A percentile compares a stretch with the other conserved stretches of the same genome.
Conservation (phyloP, 1,139 yeast species). For the Yamadazyma siamensis region DNA sequence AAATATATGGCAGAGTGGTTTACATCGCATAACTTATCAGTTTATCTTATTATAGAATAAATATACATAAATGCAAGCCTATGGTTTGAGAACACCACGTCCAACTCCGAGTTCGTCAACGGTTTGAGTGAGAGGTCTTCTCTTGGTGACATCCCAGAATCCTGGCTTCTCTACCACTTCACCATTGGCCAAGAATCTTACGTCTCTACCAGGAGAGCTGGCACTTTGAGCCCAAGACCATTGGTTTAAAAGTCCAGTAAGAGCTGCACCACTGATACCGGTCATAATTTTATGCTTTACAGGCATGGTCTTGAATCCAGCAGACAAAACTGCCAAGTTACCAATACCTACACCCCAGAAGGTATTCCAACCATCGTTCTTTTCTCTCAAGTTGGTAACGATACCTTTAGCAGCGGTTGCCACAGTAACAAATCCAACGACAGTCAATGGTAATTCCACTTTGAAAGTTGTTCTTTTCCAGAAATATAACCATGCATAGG, state of each 20-base stretch:
- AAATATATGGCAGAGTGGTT: too few relatives aligned
- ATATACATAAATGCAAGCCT: slow-evolving; percentile 4
- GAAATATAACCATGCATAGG: slow-evolving; percentile 47
- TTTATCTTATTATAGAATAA: too few relatives aligned
- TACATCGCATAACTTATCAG: background rate
- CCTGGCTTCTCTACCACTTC: slow-evolving; percentile 51
- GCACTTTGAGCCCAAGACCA: slow-evolving; percentile 43
- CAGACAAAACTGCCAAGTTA: slow-evolving; percentile 39
- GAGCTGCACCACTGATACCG: slow-evolving; percentile 39
- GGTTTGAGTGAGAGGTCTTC: slow-evolving; percentile 82
- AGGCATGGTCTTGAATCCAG: slow-evolving; percentile 43
- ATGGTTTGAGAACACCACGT: slow-evolving; percentile 47
- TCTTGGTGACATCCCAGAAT: slow-evolving; percentile 79
- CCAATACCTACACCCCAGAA: slow-evolving; percentile 46
- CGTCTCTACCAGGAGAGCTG: slow-evolving; percentile 38
- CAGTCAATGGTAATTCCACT: slow-evolving; percentile 38
- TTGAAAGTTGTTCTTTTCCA: slow-evolving; percentile 49
- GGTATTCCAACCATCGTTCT: slow-evolving; percentile 49
- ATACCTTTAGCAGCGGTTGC: slow-evolving; percentile 42
- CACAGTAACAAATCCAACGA: slow-evolving; percentile 40
- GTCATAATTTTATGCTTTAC: slow-evolving; percentile 40
- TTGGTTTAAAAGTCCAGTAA: slow-evolving; percentile 40
- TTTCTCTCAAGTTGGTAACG: slow-evolving; percentile 44
- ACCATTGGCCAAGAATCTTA: slow-evolving; percentile 32
- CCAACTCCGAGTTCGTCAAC: slow-evolving; percentile 72